A percentile compares a stretch with the other conserved stretches of the same genome.
These are phyloP conservation scores for Plasmopara muralis DNA, from an alignment of 352 stramenopile genomes.

Conservation along the genomic window DNA sequence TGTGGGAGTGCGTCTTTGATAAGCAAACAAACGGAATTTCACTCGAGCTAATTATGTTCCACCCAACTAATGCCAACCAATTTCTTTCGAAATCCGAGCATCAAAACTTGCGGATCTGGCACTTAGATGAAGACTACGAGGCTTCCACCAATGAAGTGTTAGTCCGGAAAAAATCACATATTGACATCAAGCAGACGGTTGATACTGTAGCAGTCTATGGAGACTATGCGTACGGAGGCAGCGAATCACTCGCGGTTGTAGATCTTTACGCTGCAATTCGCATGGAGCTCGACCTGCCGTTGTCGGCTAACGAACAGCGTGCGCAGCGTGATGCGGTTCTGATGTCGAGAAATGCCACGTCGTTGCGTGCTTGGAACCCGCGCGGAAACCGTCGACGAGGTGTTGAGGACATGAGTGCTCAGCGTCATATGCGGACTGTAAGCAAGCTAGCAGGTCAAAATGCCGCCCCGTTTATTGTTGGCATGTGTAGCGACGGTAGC, in stretches of 20 bases:
- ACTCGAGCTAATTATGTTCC: conserved; percentile 72
- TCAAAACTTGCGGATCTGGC: conserved; percentile 81
- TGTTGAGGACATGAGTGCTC: conserved; percentile 35
- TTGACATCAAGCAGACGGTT: conserved; percentile 64
- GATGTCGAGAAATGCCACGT: conserved; percentile 25
- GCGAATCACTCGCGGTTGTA: conserved; percentile 58
- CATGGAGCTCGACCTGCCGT: conserved; percentile 66
- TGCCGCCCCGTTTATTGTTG: conserved; percentile 55
- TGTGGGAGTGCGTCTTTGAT: conserved; percentile 82
- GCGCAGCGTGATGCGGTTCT: conserved; percentile 31
- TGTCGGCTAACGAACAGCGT: conserved; percentile 56
- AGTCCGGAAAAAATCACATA: conserved; percentile 64
- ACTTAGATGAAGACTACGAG: conserved; percentile 54
- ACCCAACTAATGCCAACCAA: conserved; percentile 40
- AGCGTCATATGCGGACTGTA: conserved; percentile 68
- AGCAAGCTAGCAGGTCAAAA: conserved; percentile 61
- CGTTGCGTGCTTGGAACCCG: conserved; percentile 36
- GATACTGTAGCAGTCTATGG: conserved; percentile 64
- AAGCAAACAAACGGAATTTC: conserved; percentile 84
- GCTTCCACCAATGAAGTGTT: conserved; percentile 21
- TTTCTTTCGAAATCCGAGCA: conserved; percentile 84
- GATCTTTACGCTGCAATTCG: conserved; percentile 47
- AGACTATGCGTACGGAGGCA: conserved; percentile 67
- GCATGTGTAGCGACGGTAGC: conserved; percentile 78
- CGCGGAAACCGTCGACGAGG: conserved; percentile 38